Conservation (phyloP, 306 rosid genomes). For the Quercus glauca region DNA sequence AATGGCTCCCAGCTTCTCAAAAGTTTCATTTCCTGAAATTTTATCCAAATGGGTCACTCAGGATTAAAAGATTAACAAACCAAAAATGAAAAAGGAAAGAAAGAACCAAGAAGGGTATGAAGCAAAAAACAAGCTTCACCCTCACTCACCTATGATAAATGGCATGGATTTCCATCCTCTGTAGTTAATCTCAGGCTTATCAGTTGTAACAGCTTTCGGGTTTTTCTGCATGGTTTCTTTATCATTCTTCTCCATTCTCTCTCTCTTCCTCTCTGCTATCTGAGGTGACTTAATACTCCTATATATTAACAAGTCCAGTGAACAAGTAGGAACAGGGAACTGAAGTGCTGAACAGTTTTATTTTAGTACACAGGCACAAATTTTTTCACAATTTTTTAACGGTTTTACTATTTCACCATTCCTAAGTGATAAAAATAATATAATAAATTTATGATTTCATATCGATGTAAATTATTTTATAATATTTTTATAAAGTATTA, state of each 20-base stretch:
- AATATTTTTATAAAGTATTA: too few relatives aligned
- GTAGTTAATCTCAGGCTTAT: conserved; percentile 38
- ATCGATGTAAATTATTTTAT: too few relatives aligned
- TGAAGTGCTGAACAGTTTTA: too few relatives aligned
- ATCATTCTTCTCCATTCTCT: conserved; percentile 26
- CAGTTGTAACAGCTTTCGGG: conserved; percentile 20
- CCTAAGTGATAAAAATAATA: too few relatives aligned
- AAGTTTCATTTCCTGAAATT: conserved; percentile 82
- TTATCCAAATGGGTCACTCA: conserved; percentile 3
- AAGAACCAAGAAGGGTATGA: neutral
- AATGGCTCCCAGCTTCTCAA: conserved; percentile 84
- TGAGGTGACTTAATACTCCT: neutral
- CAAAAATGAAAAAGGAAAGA: neutral
- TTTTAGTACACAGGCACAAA: too few relatives aligned
- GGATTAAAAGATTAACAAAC: neutral
- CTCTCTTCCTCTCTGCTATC: neutral
- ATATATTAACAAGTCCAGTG: neutral
- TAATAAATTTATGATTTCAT: too few relatives aligned
- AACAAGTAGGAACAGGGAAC: too few relatives aligned
- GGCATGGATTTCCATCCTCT: conserved; percentile 95
- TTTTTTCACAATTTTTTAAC: too few relatives aligned
- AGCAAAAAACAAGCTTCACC: neutral
- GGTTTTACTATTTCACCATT: too few relatives aligned
- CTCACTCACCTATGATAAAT: conserved; percentile 68
- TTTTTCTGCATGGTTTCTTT: conserved; percentile 26